Base-by-base conservation (phyloP, 345 rosid species). In the Passiflora organensis region DNA sequence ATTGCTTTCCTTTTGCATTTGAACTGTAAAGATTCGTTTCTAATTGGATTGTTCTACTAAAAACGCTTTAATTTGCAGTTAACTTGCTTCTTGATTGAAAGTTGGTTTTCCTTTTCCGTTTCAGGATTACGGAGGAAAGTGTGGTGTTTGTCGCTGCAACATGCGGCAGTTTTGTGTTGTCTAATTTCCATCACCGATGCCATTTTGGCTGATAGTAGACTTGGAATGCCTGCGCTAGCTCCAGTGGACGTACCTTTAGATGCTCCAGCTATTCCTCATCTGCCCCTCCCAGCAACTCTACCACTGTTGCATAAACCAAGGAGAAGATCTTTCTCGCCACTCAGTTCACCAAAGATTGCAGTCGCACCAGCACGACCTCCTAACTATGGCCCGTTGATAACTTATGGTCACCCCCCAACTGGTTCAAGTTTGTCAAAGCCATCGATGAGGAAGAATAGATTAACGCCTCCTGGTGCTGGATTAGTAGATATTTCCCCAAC, bases 401-500 rank as follows among this genome's bases (percentile, higher is more conserved):
- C 86, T 59, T 62, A 81, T 60, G 63, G 67, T 60, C 94, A 76
- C 21, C 83, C 91, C 10, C 86, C 93, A 49, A 60, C 76, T 15
- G 80, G 89, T 52, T 76, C 87, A 16, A 76, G 36, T 36, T 64
- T 86, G 62, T 82, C 96, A 36, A 86, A 72, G 54, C 82, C 87
- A 41, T 82, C 76, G 50, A 70, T 65, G 84, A 77, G 74, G 70
- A 87, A 72, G 68, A 77, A 63, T 60, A 64, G 71, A 6, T 60
- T 70, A 57, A 65, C 62, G 59, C 74, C 89, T 63, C 79, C 95
- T 48, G 63, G 77, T 65, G 78, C 70, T 50, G 82, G 83, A 52
- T 70, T 80, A 72, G 71, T 74, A 61, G 79, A 76, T 70, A 71
- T 86, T 66, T 74, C 96, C 64, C 99, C 99, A 44, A 48, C 81